Percentiles rank a stretch among this genome's conserved stretches.
phyloP scores from a whole-genome alignment of 2,329 filamentous ascomycete species.

The Annulohypoxylon truncatum region DNA sequence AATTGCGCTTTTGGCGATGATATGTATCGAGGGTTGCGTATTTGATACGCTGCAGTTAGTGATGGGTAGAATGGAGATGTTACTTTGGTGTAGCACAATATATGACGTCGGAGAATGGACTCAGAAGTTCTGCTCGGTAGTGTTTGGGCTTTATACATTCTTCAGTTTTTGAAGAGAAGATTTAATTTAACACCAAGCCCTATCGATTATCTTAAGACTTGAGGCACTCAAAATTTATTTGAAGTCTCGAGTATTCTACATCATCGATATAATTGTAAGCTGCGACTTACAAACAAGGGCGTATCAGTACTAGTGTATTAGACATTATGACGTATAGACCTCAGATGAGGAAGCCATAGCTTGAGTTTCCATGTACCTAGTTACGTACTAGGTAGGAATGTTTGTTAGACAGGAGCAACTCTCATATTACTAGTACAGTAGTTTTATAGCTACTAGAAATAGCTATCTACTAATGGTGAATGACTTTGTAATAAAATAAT shows the following conservation, averaged over 20 bases:
- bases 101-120: slow-evolving; percentile 43
- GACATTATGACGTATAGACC: background rate
- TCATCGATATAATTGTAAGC: slow-evolving; percentile 14
- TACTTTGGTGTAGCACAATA: slow-evolving; percentile 11
- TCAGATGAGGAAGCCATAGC: too few relatives aligned
- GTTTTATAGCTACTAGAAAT: too few relatives aligned
- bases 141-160: slow-evolving; percentile 33
- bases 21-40: background rate
- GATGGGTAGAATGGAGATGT: slow-evolving; percentile 8
- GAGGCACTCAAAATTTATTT: background rate
- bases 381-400: too few relatives aligned
- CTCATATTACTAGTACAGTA: too few relatives aligned
- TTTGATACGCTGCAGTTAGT: background rate
- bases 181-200: too few relatives aligned
- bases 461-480: too few relatives aligned
- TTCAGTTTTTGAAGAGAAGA: background rate
- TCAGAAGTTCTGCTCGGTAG: slow-evolving; percentile 19
- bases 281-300: background rate
- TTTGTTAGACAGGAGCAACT: too few relatives aligned
- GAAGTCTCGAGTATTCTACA: slow-evolving; percentile 7
- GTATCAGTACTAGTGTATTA: background rate
- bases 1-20: background rate
- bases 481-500: too few relatives aligned
- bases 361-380: too few relatives aligned
- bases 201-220: background rate